These are phyloP conservation scores for Jamesozyma gamospora DNA, from an alignment of 805 yeast species.

Conservation along the genomic window DNA sequence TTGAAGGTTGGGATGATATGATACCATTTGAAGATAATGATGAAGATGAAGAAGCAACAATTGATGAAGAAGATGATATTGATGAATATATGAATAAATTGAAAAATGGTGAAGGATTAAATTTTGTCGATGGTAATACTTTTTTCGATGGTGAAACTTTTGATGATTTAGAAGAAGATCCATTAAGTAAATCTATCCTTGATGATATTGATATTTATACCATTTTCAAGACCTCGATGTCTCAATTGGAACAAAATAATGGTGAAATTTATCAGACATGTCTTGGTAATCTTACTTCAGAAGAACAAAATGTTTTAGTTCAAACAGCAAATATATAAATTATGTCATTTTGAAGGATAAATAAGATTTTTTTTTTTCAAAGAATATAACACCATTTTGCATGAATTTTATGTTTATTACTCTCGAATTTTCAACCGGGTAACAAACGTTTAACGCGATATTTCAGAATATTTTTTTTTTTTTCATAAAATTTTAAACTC, in stretches of 20 bases:
- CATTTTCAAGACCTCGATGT: constrained; percentile 48
- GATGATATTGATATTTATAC: constrained; percentile 67
- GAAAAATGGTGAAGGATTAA: constrained; percentile 30
- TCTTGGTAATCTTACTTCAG: constrained; percentile 32
- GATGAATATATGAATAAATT: constrained; percentile 42
- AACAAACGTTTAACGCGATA: not conserved
- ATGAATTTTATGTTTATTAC: too few relatives aligned
- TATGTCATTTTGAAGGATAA: too few relatives aligned
- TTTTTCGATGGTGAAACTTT: constrained; percentile 40
- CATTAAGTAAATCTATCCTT: constrained; percentile 67
- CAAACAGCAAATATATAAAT: constrained; percentile 1
- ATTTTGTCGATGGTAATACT: constrained; percentile 27
- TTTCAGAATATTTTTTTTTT: not conserved
- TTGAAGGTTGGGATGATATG: constrained; percentile 21
- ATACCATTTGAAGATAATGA: constrained; percentile 30
- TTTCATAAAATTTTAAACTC: not conserved
- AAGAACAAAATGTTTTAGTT: constrained; percentile 27
- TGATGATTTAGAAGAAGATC: constrained; percentile 74
- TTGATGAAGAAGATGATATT: constrained; percentile 26
- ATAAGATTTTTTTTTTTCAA: too few relatives aligned
- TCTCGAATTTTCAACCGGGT: not conserved
- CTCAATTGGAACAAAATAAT: constrained; percentile 40
- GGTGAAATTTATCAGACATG: constrained; percentile 39
- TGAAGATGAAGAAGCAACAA: constrained; percentile 27
- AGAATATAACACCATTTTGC: too few relatives aligned